Base-by-base conservation (phyloP, 306 rosid species). In the Rosa rugosa region DNA sequence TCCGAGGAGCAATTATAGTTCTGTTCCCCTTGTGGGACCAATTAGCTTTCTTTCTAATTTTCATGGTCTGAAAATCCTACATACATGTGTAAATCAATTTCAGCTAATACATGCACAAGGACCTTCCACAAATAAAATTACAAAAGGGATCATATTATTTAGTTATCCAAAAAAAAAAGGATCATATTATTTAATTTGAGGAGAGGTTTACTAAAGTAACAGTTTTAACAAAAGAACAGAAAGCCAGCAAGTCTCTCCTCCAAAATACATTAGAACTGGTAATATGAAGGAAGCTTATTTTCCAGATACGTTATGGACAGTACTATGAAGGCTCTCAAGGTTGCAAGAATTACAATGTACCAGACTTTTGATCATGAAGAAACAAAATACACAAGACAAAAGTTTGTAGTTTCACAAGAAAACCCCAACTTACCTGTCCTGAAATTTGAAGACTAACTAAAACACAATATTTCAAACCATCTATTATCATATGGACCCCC, bases 241-340 rank as follows among this genome's bases (percentile, higher is more conserved):
- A 75, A 22, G 50, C 40, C 67, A 54, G 40, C 69, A 75, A 74
- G 69, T 57, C 42, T 59, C 56, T 71, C 50, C n/a, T 31, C 75
- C 10, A 7, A 7, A n/a, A 49, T 49, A 31, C 57, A 27, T 17
- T 31, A 5, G 4, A 40, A 72, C 45, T 71, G 60, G 18, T 17
- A 31, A 17, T 8, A 27, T 16, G 63, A 72, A 71, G 57, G 11
- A 71, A 14, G 23, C 23, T 71, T 16, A 20, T 5, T 49, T 71
- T 49, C 44, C 27, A 42, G 69, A 59, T 25, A 42, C 23, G 47
- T 42, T 23, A 14, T 11, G 34, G 46, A 57, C 7, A 40, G 25
- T 57, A 42, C 7, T 0, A 42, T 5, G 20, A 25, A 59, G 42
- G n/a, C 63, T 75, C 56, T 42, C 42, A 23, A 23, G 69, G 77